phyloP scores from a whole-genome alignment of 1,284 basidiomycete genomes.

The Anthracocystis setariae region DNA sequence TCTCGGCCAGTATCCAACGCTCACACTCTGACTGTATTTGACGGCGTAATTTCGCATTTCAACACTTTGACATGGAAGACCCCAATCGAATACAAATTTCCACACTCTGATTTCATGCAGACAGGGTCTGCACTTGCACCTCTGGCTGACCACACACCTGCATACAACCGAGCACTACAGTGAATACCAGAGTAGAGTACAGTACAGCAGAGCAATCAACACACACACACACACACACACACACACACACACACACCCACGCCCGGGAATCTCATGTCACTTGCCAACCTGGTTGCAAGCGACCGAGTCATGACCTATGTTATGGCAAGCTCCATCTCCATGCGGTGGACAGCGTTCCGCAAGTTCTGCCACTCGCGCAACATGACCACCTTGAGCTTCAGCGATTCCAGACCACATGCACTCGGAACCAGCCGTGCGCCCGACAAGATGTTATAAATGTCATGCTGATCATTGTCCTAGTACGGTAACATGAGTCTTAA shows the following conservation, averaged over 20 bases:
- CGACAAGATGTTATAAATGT: too few relatives aligned
- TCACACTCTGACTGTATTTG: too few relatives aligned
- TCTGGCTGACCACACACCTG: too few relatives aligned
- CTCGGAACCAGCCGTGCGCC: too few relatives aligned
- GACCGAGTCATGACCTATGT: background rate
- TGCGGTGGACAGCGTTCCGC: background rate
- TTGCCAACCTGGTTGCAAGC: background rate
- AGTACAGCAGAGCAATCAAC: too few relatives aligned
- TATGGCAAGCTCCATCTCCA: background rate
- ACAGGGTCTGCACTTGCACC: slow-evolving; percentile 1
- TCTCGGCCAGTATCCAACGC: background rate
- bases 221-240: too few relatives aligned
- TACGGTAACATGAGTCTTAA: too few relatives aligned
- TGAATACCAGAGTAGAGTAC: too few relatives aligned
- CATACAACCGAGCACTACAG: too few relatives aligned
- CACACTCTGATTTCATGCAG: background rate
- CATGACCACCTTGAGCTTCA: background rate
- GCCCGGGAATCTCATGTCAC: too few relatives aligned
- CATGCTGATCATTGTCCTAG: too few relatives aligned
- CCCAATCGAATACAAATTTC: slow-evolving; percentile 3
- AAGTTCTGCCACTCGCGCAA: background rate
- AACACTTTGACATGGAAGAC: background rate
- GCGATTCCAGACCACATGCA: background rate
- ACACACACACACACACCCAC: too few relatives aligned
- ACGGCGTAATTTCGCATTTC: background rate